Percentiles rank a stretch among this genome's conserved stretches.
These are phyloP conservation scores for Suhomyces sp. DNA, from an alignment of 805 yeast genomes.

Conservation along the genomic window DNA sequence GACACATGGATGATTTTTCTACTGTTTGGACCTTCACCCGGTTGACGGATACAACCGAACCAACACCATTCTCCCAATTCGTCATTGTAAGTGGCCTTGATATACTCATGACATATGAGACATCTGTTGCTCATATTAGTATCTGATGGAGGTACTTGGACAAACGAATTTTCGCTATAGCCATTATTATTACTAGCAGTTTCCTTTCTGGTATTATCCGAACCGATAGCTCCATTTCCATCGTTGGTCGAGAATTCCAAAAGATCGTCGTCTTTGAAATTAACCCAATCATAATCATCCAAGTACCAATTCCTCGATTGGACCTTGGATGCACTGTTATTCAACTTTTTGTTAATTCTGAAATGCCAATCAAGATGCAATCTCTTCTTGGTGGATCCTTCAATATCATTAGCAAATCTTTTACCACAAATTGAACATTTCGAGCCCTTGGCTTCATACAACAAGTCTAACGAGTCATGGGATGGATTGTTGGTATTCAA, in stretches of 20 bases:
- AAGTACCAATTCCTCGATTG: constrained; percentile 85
- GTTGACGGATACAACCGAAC: constrained; percentile 38
- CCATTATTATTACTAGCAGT: constrained; percentile 1
- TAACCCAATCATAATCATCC: constrained; percentile 68
- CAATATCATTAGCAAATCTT: constrained; percentile 63
- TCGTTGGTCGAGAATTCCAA: constrained; percentile 32
- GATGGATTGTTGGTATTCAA: constrained; percentile 38
- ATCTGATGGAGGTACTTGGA: constrained; percentile 20
- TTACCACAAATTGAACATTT: constrained; percentile 92
- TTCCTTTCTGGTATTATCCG: constrained; percentile 4
- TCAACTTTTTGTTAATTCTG: constrained; percentile 76
- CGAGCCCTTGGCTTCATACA: constrained; percentile 63
- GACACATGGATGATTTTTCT: constrained; percentile 41
- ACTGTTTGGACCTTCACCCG: constrained; percentile 33
- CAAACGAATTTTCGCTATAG: constrained; percentile 9
- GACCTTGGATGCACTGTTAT: constrained; percentile 35
- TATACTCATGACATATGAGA: constrained; percentile 41
- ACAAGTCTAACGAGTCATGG: constrained; percentile 29
- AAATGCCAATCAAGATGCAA: constrained; percentile 95
- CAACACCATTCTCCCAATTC: constrained; percentile 49
- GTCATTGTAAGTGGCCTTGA: constrained; percentile 44
- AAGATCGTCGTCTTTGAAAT: constrained; percentile 64
- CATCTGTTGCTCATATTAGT: constrained; percentile 40
- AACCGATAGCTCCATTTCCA: background rate
- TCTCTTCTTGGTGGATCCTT: constrained; percentile 53